phyloP scores from a whole-genome alignment of 768 basidiomycete species.

The Scleroderma bovista region DNA sequence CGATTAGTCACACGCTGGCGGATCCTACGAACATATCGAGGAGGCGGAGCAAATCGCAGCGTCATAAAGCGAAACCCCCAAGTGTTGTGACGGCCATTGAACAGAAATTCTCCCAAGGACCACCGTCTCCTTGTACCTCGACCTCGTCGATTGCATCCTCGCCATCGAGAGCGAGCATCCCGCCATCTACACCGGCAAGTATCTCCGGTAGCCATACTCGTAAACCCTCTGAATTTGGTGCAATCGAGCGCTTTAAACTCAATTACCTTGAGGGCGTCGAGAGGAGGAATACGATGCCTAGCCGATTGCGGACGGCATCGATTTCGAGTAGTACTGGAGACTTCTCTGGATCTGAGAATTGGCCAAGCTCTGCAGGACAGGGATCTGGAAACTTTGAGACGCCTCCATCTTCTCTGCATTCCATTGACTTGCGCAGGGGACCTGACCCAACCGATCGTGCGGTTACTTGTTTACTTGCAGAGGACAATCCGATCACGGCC shows the following conservation, averaged over 20 bases:
- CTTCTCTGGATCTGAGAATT: constrained; percentile 71
- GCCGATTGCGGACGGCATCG: constrained; percentile 81
- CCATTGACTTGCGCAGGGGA: constrained; percentile 71
- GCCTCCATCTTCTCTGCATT: constrained; percentile 81
- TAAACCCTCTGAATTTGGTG: constrained; percentile 86
- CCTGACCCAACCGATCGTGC: constrained; percentile 79
- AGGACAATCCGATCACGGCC: constrained; percentile 96
- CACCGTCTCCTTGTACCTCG: constrained; percentile 89
- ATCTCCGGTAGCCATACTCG: constrained; percentile 54
- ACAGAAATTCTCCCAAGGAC: constrained; percentile 61
- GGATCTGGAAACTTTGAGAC: constrained; percentile 56
- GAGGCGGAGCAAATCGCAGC: constrained; percentile 75
- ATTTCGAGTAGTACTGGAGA: constrained; percentile 80
- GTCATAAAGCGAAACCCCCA: constrained; percentile 70
- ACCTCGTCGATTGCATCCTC: constrained; percentile 89
- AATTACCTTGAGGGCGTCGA: constrained; percentile 74
- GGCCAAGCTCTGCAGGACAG: constrained; percentile 54
- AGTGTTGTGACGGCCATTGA: constrained; percentile 70
- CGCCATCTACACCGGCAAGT: constrained; percentile 61
- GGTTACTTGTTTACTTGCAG: constrained; percentile 92
- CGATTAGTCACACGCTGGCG: constrained; percentile 67
- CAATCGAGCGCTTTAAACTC: constrained; percentile 83
- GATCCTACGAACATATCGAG: constrained; percentile 55
- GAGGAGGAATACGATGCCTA: constrained; percentile 80
- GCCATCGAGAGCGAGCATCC: constrained; percentile 69